These are phyloP conservation scores for Nakazawaea laoshanensis DNA, from an alignment of 805 yeast genomes.

Conservation along the genomic window DNA sequence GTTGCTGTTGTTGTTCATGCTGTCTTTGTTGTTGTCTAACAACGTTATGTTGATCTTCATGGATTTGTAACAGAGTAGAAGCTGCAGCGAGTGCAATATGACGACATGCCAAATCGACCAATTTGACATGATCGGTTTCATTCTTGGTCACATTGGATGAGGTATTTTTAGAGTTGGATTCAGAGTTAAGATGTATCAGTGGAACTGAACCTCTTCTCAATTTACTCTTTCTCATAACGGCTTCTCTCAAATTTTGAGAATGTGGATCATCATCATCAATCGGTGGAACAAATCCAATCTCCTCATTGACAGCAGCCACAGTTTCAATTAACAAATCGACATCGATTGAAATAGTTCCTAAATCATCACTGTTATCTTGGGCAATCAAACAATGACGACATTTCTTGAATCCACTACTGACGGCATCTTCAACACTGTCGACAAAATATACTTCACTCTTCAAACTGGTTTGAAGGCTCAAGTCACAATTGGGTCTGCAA, in stretches of 20 bases:
- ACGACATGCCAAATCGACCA: slow-evolving; percentile 73
- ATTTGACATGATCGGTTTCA: slow-evolving; percentile 60
- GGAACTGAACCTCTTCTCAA: slow-evolving; percentile 8
- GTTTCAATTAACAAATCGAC: slow-evolving; percentile 36
- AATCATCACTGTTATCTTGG: slow-evolving; percentile 16
- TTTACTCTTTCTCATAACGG: slow-evolving; percentile 7
- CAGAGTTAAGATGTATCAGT: slow-evolving; percentile 9
- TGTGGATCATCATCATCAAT: slow-evolving; percentile 37
- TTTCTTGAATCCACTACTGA: slow-evolving; percentile 34
- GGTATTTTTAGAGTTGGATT: slow-evolving; percentile 3
- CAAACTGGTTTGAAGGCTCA: slow-evolving; percentile 30
- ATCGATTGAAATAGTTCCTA: slow-evolving; percentile 33
- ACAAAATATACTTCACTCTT: slow-evolving; percentile 38
- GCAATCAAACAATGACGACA: slow-evolving; percentile 53
- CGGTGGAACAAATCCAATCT: slow-evolving; percentile 51
- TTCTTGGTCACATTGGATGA: slow-evolving; percentile 34
- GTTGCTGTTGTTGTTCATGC: slow-evolving; percentile 12
- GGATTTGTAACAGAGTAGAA: slow-evolving; percentile 19
- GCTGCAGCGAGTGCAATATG: slow-evolving; percentile 80
- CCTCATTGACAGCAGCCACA: slow-evolving; percentile 44
- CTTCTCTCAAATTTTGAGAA: slow-evolving; percentile 19
- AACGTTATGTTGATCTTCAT: slow-evolving; percentile 9
- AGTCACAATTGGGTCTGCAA: slow-evolving; percentile 67
- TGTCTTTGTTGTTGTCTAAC: slow-evolving; percentile 12
- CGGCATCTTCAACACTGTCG: slow-evolving; percentile 31